Conservation (phyloP, 352 stramenopile genomes). For the Globisporangium barbulae region DNA sequence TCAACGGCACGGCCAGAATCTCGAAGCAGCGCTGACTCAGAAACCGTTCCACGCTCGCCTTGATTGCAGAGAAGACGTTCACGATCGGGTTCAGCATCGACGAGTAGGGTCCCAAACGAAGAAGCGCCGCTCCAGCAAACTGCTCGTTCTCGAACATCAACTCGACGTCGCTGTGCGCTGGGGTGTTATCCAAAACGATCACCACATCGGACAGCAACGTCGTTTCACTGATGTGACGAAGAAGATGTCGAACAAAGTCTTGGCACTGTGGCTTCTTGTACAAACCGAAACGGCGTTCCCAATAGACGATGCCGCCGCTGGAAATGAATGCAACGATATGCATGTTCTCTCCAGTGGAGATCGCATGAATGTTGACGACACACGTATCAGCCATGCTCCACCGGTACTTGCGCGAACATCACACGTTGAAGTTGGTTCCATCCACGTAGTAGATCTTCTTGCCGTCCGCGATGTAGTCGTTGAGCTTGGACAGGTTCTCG, state of each 20-base stretch:
- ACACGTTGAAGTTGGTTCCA: background rate
- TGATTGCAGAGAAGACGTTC: conserved; percentile 16
- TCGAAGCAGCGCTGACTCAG: too few species aligned
- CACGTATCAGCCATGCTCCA: too few species aligned
- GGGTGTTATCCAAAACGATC: conserved; percentile 18
- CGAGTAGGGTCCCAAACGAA: conserved; percentile 13
- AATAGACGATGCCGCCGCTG: background rate
- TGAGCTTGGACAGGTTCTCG: background rate
- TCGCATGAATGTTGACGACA: too few species aligned
- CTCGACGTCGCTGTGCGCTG: conserved; percentile 8
- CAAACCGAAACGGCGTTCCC: background rate
- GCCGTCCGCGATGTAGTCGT: background rate
- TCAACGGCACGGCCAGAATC: background rate
- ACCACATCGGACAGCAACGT: background rate
- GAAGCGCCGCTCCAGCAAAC: conserved; percentile 11
- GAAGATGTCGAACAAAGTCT: background rate
- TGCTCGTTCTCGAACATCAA: conserved; percentile 13
- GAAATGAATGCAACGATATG: background rate
- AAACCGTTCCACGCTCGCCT: conserved; percentile 11
- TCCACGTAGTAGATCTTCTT: background rate
- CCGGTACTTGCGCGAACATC: background rate
- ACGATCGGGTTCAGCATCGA: conserved; percentile 19
- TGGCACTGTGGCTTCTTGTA: background rate
- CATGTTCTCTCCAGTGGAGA: background rate
- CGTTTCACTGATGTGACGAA: background rate